Evolutionary conservation across 345 rosid species (phyloP).

Genomic region (Eucalyptus guilfoylei): DNA sequence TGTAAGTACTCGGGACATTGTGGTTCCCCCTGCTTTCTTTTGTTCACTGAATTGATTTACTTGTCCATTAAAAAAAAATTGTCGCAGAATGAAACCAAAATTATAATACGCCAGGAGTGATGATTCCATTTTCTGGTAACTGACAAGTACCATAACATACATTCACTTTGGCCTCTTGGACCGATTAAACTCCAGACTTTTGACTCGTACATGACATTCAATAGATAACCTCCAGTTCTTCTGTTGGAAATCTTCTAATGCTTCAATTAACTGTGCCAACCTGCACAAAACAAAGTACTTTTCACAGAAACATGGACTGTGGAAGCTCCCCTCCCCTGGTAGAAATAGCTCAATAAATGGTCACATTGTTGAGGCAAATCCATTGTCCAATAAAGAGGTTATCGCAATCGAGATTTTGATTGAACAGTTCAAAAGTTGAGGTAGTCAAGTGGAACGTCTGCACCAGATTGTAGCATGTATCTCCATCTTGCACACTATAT

Average conservation of each 20-base stretch:
- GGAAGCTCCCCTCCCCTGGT: background rate
- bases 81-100: background rate
- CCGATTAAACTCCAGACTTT: background rate
- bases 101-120: background rate
- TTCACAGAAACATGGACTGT: background rate
- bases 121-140: background rate
- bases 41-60: too few relatives aligned
- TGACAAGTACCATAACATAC: background rate
- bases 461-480: background rate
- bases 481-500: background rate
- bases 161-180: background rate
- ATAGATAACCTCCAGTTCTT: background rate
- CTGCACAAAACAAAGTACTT: background rate
- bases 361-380: conserved; percentile 8
- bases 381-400: conserved; percentile 24
- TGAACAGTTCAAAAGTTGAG: background rate
- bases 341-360: background rate
- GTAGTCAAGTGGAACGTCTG: background rate
- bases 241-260: background rate
- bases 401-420: conserved; percentile 14
- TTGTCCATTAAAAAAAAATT: too few relatives aligned
- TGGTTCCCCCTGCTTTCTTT: too few relatives aligned
- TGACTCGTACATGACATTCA: background rate
- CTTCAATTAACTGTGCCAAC: too few relatives aligned
- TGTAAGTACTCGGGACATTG: background rate